Base-by-base conservation (phyloP, 768 basidiomycete genomes). In the Lactarius deliciosus region DNA sequence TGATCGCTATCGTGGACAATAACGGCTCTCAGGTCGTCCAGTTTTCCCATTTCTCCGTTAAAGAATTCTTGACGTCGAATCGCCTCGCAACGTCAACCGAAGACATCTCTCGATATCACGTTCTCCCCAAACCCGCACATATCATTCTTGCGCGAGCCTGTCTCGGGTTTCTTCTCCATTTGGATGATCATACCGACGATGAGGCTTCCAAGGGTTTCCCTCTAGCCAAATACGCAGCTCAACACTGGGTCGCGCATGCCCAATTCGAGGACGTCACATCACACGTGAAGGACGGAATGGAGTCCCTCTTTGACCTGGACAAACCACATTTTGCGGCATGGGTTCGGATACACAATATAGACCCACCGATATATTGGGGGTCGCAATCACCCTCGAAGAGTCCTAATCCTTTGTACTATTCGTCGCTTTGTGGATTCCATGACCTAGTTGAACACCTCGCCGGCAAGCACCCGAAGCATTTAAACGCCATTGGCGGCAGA, bases 41-140 rank as follows among this genome's bases (percentile, higher is more conserved):
- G 18, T 47, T 60, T 25, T 60, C 60, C 10, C 60, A 60, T 5
- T 60, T 47, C 43, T 60, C 60, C 16, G 30, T 60, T 32, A 47
- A 47, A 8, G 60, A 60, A 45, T 60, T 50, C 45, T 32, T 60
- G 20, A 60, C n/a, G 15, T 60, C 60, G 4, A 30, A 45, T n/a
- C 60, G 60, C 25, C 60, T 60, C 18, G 43, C 60, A 1, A 20
- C 16, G 3, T 28, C 43, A 15, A 16, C 25, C 28, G 22, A 22
- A 25, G 60, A 47, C 34, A 18, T 15, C 13, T 60, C 41, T 22
- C n/a, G 11, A 10, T 45, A 60, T 60, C 60, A 60, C 25, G 47
- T 60, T 8, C 43, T 18, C 7, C 20, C 32, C 5, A 30, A 22
- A 50, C 20, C 43, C 13, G 43, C 60, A n/a, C 43, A 60, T 9